A percentile compares a stretch with the other conserved stretches of the same genome.
phyloP scores from a whole-genome alignment of 2,329 filamentous ascomycete genomes.

The Thermochaetoides dissita region DNA sequence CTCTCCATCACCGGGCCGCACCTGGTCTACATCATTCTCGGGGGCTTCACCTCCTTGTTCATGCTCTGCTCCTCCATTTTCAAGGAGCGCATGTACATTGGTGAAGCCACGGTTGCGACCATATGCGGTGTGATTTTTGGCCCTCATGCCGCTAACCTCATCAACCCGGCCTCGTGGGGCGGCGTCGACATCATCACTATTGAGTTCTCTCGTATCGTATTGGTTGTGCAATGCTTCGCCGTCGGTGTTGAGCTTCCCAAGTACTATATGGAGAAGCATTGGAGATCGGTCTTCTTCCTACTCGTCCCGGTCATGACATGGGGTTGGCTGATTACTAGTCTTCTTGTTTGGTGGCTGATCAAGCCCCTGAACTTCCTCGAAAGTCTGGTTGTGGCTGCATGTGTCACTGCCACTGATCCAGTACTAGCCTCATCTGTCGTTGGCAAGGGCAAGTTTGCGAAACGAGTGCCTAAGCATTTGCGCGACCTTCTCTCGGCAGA shows the following conservation, averaged over 20 bases:
- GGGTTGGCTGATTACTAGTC: constrained; percentile 82
- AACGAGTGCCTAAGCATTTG: constrained; percentile 92
- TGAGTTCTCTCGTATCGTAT: constrained; percentile 77
- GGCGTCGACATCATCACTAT: constrained; percentile 76
- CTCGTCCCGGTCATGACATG: constrained; percentile 94
- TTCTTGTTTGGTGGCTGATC: constrained; percentile 90
- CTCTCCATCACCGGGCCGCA: constrained; percentile 84
- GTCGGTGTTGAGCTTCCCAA: constrained; percentile 82
- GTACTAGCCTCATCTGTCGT: constrained; percentile 95
- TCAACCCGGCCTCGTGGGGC: constrained; percentile 64
- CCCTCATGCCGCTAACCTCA: constrained; percentile 68
- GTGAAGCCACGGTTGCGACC: constrained; percentile 89
- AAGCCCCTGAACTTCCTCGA: constrained; percentile 74
- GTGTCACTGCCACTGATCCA: constrained; percentile 92
- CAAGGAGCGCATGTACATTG: constrained; percentile 97
- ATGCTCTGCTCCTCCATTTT: constrained; percentile 97
- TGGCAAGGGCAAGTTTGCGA: constrained; percentile 96
- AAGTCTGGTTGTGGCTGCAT: constrained; percentile 73
- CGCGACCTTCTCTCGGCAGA: constrained; percentile 89
- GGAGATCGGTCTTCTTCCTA: constrained; percentile 79
- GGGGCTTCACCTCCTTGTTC: constrained; percentile 93
- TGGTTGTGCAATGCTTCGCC: constrained; percentile 86
- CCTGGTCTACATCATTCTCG: constrained; percentile 95
- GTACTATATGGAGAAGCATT: constrained; percentile 96
- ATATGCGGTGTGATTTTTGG: constrained; percentile 81